Evolutionary conservation across 2,329 filamentous ascomycete genomes (phyloP).

Genomic region (Myrmaecium sp.): DNA sequence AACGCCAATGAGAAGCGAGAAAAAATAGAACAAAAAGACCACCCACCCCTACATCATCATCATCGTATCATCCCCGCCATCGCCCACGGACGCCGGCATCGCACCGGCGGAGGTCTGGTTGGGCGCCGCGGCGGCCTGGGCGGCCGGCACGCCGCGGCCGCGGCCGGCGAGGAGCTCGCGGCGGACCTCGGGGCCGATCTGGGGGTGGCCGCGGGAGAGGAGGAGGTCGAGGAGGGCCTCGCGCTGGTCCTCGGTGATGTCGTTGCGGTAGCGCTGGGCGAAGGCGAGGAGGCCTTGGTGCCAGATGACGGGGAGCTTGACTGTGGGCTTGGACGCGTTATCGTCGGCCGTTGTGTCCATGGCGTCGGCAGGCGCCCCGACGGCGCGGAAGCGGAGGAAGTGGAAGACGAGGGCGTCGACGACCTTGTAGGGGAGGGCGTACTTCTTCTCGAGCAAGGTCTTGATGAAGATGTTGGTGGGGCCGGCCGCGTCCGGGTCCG

Average conservation of each 20-base stretch:
- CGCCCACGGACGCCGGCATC: slow-evolving; percentile 40
- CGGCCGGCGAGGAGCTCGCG: slow-evolving; percentile 77
- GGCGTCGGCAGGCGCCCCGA: slow-evolving; percentile 39
- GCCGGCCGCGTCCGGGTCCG: slow-evolving; percentile 70
- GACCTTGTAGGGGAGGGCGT: slow-evolving; percentile 86
- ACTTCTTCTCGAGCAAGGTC: slow-evolving; percentile 87
- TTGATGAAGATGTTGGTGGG: slow-evolving; percentile 93
- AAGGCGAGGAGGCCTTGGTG: slow-evolving; percentile 88
- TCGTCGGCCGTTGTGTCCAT: slow-evolving; percentile 41
- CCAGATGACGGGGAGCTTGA: slow-evolving; percentile 80
- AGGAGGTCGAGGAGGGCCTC: slow-evolving; percentile 82
- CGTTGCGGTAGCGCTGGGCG: slow-evolving; percentile 84
- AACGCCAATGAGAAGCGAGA: background rate
- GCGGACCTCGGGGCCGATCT: slow-evolving; percentile 81
- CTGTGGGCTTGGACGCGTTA: slow-evolving; percentile 10
- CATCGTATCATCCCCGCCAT: slow-evolving; percentile 85
- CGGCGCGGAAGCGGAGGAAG: slow-evolving; percentile 73
- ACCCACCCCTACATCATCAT: slow-evolving; percentile 30
- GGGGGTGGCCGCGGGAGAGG: slow-evolving; percentile 65
- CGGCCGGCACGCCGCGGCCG: slow-evolving; percentile 73
- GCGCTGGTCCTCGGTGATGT: slow-evolving; percentile 88
- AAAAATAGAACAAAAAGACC: slow-evolving; percentile 2
- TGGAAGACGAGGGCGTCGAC: slow-evolving; percentile 93
- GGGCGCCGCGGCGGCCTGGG: background rate
- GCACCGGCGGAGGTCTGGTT: too few species aligned